phyloP scores from a whole-genome alignment of 1,284 basidiomycete species.

The Neonothopanus nambi region DNA sequence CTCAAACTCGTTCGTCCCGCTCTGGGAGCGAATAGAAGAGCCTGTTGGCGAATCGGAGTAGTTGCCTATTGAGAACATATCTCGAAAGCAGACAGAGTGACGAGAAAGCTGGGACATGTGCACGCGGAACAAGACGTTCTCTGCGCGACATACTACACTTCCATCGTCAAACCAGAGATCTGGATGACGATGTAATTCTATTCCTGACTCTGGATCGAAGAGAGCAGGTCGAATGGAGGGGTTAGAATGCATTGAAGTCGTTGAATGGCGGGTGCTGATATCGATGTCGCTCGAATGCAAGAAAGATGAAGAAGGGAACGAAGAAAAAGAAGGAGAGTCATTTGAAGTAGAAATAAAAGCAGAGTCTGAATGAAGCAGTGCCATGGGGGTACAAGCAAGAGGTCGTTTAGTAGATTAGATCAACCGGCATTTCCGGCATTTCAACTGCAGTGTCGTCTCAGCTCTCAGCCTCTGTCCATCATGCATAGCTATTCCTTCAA shows the following conservation, averaged over 20 bases:
- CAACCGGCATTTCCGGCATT: too few relatives aligned
- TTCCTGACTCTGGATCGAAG: constrained; percentile 35
- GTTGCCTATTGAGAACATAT: constrained; percentile 70
- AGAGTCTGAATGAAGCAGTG: not conserved
- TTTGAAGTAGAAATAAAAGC: not conserved
- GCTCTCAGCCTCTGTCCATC: too few relatives aligned
- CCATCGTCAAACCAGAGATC: constrained; percentile 77
- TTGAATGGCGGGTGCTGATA: not conserved
- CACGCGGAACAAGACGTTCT: constrained; percentile 64
- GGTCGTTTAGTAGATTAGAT: too few relatives aligned
- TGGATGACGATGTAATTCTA: constrained; percentile 42
- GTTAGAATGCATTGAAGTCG: constrained; percentile 5
- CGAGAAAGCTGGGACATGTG: constrained; percentile 69
- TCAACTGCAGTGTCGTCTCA: too few relatives aligned
- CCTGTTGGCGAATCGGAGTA: constrained; percentile 26
- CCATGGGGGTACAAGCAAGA: not conserved
- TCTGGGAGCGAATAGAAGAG: constrained; percentile 12
- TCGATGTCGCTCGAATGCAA: not conserved
- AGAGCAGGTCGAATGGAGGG: constrained; percentile 7
- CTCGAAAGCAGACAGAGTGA: constrained; percentile 66
- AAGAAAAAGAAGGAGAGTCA: not conserved
- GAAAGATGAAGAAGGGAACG: not conserved
- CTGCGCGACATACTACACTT: constrained; percentile 66
- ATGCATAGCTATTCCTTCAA: too few relatives aligned
- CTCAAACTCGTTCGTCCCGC: constrained; percentile 27